phyloP scores from a whole-genome alignment of 139 green algal genomes.

The Chlorella ohadii region DNA sequence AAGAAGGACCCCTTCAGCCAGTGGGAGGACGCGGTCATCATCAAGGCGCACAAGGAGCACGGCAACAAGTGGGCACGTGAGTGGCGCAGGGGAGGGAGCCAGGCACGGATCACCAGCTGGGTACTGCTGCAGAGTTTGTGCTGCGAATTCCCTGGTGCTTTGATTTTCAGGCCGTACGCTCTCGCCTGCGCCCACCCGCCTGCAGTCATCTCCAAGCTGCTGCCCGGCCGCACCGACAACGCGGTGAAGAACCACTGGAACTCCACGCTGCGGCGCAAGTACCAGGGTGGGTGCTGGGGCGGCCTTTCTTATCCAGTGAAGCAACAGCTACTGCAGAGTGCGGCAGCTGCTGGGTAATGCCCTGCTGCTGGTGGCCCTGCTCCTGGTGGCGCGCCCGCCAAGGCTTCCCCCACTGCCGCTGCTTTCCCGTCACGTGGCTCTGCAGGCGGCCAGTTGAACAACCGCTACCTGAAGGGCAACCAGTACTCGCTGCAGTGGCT shows the following conservation, averaged over 20 bases:
- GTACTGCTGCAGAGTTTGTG: too few relatives aligned
- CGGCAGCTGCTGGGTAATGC: background rate
- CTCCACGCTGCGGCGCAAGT: constrained; percentile 73
- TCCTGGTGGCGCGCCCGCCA: background rate
- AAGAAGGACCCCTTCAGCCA: constrained; percentile 81
- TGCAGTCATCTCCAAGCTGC: constrained; percentile 78
- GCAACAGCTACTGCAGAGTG: too few relatives aligned
- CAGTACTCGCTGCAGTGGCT: constrained; percentile 48
- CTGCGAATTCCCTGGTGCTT: too few relatives aligned
- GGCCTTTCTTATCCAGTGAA: too few relatives aligned
- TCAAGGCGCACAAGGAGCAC: constrained; percentile 67
- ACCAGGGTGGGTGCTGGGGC: constrained; percentile 25
- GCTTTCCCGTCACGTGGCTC: background rate
- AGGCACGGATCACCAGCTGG: background rate
- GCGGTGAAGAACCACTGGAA: constrained; percentile 90
- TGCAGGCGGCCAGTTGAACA: constrained; percentile 37
- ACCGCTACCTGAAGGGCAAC: constrained; percentile 41
- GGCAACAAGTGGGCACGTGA: constrained; percentile 79
- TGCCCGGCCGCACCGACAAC: constrained; percentile 85
- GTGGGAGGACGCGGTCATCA: constrained; percentile 79
- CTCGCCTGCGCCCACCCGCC: too few relatives aligned
- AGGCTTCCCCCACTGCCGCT: background rate
- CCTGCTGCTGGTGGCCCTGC: background rate
- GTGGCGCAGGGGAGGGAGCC: background rate
- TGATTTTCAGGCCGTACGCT: too few relatives aligned